These are phyloP conservation scores for Hyphopichia pseudoburtonii DNA, from an alignment of 1,139 yeast species.

Conservation along the genomic window DNA sequence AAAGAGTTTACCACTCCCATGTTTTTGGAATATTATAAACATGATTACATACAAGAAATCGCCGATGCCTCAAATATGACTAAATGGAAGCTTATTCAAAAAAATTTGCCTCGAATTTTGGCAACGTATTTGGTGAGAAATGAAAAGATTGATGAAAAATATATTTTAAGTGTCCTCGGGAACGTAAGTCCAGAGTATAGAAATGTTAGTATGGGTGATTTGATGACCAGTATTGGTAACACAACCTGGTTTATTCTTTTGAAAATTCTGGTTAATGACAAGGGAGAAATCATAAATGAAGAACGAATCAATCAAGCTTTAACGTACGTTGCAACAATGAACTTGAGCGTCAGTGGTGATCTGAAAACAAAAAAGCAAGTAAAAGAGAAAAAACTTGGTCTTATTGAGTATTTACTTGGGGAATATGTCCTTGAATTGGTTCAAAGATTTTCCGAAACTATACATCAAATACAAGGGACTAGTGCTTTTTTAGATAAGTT, in stretches of 20 bases:
- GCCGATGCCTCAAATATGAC: slow-evolving; percentile 37
- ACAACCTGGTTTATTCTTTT: slow-evolving; percentile 43
- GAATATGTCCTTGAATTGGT: slow-evolving; percentile 74
- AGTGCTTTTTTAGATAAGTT: slow-evolving; percentile 68
- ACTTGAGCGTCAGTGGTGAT: slow-evolving; percentile 17
- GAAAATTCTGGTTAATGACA: slow-evolving; percentile 34
- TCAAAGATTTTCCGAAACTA: slow-evolving; percentile 72
- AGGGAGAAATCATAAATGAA: slow-evolving; percentile 28
- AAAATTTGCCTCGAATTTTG: slow-evolving; percentile 37
- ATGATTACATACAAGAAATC: slow-evolving; percentile 59
- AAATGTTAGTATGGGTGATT: slow-evolving; percentile 35
- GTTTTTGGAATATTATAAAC: slow-evolving; percentile 62
- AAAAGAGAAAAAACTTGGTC: slow-evolving; percentile 12
- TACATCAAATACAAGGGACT: slow-evolving; percentile 70
- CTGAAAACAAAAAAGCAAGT: slow-evolving; percentile 7
- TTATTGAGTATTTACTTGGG: slow-evolving; percentile 37
- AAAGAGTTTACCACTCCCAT: slow-evolving; percentile 76
- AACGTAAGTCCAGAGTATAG: slow-evolving; percentile 52
- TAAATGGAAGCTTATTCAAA: slow-evolving; percentile 35
- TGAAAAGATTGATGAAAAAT: slow-evolving; percentile 43
- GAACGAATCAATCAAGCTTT: slow-evolving; percentile 39
- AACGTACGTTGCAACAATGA: slow-evolving; percentile 35
- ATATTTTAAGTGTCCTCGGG: slow-evolving; percentile 53
- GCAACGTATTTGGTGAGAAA: slow-evolving; percentile 42
- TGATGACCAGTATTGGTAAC: slow-evolving; percentile 46